A percentile compares a stretch with the other conserved stretches of the same genome.
phyloP scores from a whole-genome alignment of 805 yeast species.

The Saitoella complicata region DNA sequence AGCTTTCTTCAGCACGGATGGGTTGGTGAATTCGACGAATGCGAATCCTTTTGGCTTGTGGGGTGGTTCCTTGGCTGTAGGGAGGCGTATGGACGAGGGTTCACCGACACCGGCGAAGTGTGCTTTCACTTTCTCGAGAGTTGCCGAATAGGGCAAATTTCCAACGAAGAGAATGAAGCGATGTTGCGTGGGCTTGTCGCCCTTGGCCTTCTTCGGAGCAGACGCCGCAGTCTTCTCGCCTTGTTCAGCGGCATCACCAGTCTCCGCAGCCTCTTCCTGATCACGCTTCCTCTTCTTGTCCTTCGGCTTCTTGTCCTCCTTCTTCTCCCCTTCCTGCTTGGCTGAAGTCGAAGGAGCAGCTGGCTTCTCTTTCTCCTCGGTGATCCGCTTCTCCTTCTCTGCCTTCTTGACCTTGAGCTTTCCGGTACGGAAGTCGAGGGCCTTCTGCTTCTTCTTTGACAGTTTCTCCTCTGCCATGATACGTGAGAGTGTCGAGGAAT shows the following conservation, averaged over 20 bases:
- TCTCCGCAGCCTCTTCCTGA: constrained; percentile 1
- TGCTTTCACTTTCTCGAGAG: constrained; percentile 41
- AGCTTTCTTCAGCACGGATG: constrained; percentile 60
- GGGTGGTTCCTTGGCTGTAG: constrained; percentile 33
- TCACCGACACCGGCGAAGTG: constrained; percentile 54
- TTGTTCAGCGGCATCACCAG: neutral
- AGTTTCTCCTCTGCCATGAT: constrained; percentile 8
- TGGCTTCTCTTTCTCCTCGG: neutral
- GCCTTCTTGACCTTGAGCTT: constrained; percentile 5
- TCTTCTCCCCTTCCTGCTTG: neutral
- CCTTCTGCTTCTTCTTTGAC: constrained; percentile 19
- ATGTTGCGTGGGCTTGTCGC: constrained; percentile 32
- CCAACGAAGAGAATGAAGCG: constrained; percentile 81
- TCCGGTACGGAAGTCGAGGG: constrained; percentile 8
- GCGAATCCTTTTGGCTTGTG: constrained; percentile 59
- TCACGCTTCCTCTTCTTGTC: neutral
- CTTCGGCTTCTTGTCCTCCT: constrained; percentile 4
- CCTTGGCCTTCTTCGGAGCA: constrained; percentile 6
- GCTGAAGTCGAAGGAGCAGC: neutral
- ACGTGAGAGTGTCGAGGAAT: no score
- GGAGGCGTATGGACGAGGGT: constrained; percentile 63
- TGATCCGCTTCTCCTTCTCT: constrained; percentile 1
- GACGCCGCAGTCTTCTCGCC: neutral
- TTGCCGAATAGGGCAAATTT: constrained; percentile 60
- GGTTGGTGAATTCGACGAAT: constrained; percentile 63